A percentile compares a stretch with the other conserved stretches of the same genome.
phyloP scores from a whole-genome alignment of 768 basidiomycete genomes.

The Phlebiopsis gigantea region DNA sequence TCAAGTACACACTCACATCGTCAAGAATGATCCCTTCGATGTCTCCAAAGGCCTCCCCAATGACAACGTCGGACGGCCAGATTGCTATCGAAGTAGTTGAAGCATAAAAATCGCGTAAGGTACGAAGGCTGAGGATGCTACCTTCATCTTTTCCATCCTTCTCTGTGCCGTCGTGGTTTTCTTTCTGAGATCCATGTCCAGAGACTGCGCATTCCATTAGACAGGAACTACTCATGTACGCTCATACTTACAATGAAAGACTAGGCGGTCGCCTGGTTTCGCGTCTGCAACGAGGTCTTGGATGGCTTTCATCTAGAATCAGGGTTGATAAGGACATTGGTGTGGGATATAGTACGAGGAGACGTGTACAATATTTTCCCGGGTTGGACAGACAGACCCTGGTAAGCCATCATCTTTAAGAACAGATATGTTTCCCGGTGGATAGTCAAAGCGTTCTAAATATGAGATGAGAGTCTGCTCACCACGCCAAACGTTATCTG shows the following conservation, averaged over 20 bases:
- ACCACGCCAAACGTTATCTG: not conserved
- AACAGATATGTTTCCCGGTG: not conserved
- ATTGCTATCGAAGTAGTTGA: constrained; percentile 16
- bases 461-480: not conserved
- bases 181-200: constrained; percentile 44
- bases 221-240: too few species aligned
- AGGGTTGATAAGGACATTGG: not conserved
- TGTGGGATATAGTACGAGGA: not conserved
- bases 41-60: not conserved
- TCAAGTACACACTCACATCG: constrained; percentile 18
- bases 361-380: constrained; percentile 6
- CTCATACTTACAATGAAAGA: constrained; percentile 5
- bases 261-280: constrained; percentile 7
- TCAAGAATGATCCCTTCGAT: constrained; percentile 22
- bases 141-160: constrained; percentile 47
- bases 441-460: not conserved
- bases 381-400: not conserved
- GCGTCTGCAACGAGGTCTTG: constrained; percentile 2
- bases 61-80: constrained; percentile 20
- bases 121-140: constrained; percentile 12
- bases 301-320: constrained; percentile 5
- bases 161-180: constrained; percentile 38
- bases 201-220: constrained; percentile 31
- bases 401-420: not conserved
- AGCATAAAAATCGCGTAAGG: not conserved